Percentiles rank a stretch among this genome's conserved stretches.
phyloP scores from a whole-genome alignment of 305 asterid species.

The Fraxinus sp. region DNA sequence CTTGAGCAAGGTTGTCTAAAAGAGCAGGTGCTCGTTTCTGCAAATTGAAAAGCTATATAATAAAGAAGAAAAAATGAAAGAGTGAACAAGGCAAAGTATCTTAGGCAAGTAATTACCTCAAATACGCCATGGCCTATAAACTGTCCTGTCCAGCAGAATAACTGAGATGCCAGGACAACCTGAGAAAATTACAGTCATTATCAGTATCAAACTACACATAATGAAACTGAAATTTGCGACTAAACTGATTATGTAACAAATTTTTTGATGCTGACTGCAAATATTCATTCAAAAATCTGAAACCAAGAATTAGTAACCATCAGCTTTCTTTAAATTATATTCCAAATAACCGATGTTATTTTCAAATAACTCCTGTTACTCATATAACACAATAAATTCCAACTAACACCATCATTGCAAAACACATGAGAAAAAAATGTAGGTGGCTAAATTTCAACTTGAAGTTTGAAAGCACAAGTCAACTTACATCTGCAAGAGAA shows the following conservation, averaged over 20 bases:
- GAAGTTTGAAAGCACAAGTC: background rate
- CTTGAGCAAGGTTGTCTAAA: slow-evolving; percentile 90
- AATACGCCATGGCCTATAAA: slow-evolving; percentile 92
- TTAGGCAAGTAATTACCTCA: slow-evolving; percentile 52
- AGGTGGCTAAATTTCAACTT: background rate
- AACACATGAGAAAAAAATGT: background rate
- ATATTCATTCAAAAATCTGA: no score
- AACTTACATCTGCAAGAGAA: background rate
- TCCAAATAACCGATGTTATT: background rate
- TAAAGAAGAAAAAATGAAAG: background rate
- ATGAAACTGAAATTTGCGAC: background rate
- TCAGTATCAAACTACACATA: slow-evolving; percentile 13
- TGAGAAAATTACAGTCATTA: slow-evolving; percentile 28
- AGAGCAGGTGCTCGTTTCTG: slow-evolving; percentile 98
- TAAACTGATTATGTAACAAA: background rate
- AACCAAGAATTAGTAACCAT: no score
- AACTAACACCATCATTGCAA: background rate
- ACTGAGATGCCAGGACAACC: slow-evolving; percentile 80
- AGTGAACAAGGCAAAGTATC: background rate
- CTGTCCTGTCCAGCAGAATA: slow-evolving; percentile 92
- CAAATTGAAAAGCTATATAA: slow-evolving; percentile 11
- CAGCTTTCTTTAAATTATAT: background rate
- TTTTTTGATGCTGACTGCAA: background rate
- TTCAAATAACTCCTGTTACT: background rate
- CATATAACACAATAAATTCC: background rate